Base-by-base conservation (phyloP, 2,329 filamentous ascomycete species). In the Calonectria pseudoturangicola region DNA sequence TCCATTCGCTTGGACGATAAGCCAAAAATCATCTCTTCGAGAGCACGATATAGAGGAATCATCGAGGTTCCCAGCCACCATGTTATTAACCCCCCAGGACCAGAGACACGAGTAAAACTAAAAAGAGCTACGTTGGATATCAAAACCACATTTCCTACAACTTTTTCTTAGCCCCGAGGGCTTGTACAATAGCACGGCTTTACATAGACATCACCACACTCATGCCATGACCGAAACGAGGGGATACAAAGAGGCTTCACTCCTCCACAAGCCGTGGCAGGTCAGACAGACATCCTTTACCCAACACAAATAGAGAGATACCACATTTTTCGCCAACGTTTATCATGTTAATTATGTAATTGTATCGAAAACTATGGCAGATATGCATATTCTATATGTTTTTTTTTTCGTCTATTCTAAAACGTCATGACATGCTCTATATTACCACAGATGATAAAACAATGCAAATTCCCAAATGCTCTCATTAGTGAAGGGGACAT, bases 141-240 rank as follows among this genome's bases (percentile, higher is more conserved):
- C 25, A 56, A 28, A 45, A 15, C 47, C 43, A 43, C 58, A 45
- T 33, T 67, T 58, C 15, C 65, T 60, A 50, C 63, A 45, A 58
- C 43, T 28, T 45, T 66, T 71, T 27, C 51, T 47, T 64, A 41
- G 71, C 56, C 56, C 60, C 27, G 25, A 48, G 60, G 39, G 50
- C 64, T 66, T 76, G 75, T 76, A 78, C 45, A 76, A 45, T 73
- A 76, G 62, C 67, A 63, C 51, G 72, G 68, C 68, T 65, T 68
- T 68, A 72, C 54, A 64, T 79, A 75, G 72, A 77, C 69, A 73
- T 39, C 64, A 73, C 71, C 50, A 68, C 68, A 73, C 71, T 73
- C 60, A 62, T 41, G 63, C 25, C 63, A 64, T 48, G 64, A 54
- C 56, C 43, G 50, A 50, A 47, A 71, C 47, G 45, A 50, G 33